Percentiles rank a stretch among this genome's conserved stretches.
phyloP scores from a whole-genome alignment of 1,284 basidiomycete genomes.

The Wolfiporia cocos region DNA sequence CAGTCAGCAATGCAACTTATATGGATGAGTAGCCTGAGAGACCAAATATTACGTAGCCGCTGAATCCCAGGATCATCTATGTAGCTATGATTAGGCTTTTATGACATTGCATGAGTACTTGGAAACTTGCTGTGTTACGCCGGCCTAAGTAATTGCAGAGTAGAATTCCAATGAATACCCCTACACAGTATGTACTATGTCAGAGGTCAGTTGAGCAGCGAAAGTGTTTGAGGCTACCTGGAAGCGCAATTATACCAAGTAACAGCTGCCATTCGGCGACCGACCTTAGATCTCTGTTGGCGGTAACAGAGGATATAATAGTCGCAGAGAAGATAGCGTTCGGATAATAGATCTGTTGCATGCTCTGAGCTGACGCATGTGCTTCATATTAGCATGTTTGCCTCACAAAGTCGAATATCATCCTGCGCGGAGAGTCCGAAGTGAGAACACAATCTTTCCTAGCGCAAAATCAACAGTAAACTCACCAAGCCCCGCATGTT shows the following conservation, averaged over 20 bases:
- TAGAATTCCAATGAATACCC: conserved; percentile 49
- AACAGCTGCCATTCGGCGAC: conserved; percentile 72
- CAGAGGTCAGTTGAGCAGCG: background rate
- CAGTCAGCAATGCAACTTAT: background rate
- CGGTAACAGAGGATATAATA: conserved; percentile 53
- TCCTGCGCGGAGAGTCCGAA: no score
- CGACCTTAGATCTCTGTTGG: conserved; percentile 44
- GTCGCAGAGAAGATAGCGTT: conserved; percentile 62
- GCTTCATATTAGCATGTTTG: no score
- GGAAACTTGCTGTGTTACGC: conserved; percentile 57
- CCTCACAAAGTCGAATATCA: conserved; percentile 67
- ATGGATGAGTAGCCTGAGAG: background rate
- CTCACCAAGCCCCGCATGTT: conserved; percentile 66
- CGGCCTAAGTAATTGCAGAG: conserved; percentile 60
- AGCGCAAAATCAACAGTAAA: no score
- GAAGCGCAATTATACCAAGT: conserved; percentile 60
- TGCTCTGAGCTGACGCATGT: no score
- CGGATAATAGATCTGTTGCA: conserved; percentile 62
- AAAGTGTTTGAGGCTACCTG: conserved; percentile 40
- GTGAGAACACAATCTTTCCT: no score
- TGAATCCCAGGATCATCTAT: no score
- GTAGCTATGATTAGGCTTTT: no score
- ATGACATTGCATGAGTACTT: no score
- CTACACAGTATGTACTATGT: conserved; percentile 8
- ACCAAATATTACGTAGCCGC: no score